phyloP scores from a whole-genome alignment of 345 rosid species.

The Moricandia arvensis region DNA sequence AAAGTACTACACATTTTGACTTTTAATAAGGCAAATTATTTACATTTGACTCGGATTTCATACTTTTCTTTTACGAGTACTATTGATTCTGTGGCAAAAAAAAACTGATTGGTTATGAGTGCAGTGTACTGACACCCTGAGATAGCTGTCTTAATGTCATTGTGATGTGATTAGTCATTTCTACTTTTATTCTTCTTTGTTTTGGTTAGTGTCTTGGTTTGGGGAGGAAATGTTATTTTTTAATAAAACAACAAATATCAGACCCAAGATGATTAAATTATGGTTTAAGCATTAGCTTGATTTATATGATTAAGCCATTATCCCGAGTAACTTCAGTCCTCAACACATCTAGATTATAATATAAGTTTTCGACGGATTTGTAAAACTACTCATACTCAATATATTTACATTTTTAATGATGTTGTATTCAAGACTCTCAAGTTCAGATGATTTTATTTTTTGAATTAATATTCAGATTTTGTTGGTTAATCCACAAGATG shows the following conservation, averaged over 20 bases:
- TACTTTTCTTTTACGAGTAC: background rate
- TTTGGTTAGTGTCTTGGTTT: background rate
- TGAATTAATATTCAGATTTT: background rate
- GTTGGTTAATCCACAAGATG: background rate
- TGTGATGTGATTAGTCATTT: slow-evolving; percentile 19
- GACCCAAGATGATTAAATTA: background rate
- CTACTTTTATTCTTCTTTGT: background rate
- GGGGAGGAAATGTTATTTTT: background rate
- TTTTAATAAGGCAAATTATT: slow-evolving; percentile 2
- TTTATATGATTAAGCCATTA: too few relatives aligned
- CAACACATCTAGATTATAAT: background rate
- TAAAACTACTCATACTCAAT: background rate
- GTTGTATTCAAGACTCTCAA: background rate
- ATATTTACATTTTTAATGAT: background rate
- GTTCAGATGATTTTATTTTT: background rate
- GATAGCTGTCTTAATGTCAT: slow-evolving; percentile 12
- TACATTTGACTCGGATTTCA: slow-evolving; percentile 6
- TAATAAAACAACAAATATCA: background rate
- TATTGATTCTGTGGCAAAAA: background rate
- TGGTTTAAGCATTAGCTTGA: background rate
- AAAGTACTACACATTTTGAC: slow-evolving; percentile 19
- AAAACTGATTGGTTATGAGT: slow-evolving; percentile 18
- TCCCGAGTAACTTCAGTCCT: background rate
- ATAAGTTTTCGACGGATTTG: background rate
- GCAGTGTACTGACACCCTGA: slow-evolving; percentile 21